phyloP scores from a whole-genome alignment of 345 rosid genomes.

The Chamaenerion angustifolium region DNA sequence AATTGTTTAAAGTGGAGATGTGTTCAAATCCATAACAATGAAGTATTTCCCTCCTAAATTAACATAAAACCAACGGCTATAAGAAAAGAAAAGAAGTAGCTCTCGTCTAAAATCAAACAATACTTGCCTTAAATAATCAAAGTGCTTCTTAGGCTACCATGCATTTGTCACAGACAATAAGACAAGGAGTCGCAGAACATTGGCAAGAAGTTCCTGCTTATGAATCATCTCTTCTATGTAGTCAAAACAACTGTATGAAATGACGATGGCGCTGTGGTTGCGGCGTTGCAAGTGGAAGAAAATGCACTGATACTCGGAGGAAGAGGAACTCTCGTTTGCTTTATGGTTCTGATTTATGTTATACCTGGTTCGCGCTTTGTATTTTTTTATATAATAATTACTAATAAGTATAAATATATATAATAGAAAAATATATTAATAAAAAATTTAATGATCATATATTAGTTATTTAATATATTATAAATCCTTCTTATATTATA shows the following conservation, averaged over 20 bases:
- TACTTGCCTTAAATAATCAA: slow-evolving; percentile 82
- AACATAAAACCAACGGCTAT: slow-evolving; percentile 2
- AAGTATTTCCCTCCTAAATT: slow-evolving; percentile 80
- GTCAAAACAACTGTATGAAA: slow-evolving; percentile 66
- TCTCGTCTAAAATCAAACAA: slow-evolving; percentile 11
- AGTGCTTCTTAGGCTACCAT: slow-evolving; percentile 80
- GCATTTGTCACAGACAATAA: slow-evolving; percentile 77
- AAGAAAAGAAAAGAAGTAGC: not conserved
- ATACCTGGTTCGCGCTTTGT: too few species aligned
- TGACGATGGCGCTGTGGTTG: too few species aligned
- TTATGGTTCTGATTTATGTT: too few species aligned
- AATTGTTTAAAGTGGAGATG: slow-evolving; percentile 57
- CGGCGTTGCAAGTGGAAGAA: too few species aligned
- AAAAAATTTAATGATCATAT: too few species aligned
- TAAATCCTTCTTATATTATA: too few species aligned
- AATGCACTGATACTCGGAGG: too few species aligned
- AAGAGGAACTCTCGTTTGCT: too few species aligned
- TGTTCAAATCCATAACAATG: slow-evolving; percentile 99
- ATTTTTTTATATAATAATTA: too few species aligned
- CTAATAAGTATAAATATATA: too few species aligned
- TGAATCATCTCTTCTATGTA: slow-evolving; percentile 93
- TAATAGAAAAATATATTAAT: too few species aligned
- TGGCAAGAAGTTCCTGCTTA: slow-evolving; percentile 86
- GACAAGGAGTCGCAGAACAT: slow-evolving; percentile 62
- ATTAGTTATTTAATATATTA: too few species aligned